Conservation (phyloP, 2,329 filamentous ascomycete genomes). For the Hypoxylon rubiginosum region DNA sequence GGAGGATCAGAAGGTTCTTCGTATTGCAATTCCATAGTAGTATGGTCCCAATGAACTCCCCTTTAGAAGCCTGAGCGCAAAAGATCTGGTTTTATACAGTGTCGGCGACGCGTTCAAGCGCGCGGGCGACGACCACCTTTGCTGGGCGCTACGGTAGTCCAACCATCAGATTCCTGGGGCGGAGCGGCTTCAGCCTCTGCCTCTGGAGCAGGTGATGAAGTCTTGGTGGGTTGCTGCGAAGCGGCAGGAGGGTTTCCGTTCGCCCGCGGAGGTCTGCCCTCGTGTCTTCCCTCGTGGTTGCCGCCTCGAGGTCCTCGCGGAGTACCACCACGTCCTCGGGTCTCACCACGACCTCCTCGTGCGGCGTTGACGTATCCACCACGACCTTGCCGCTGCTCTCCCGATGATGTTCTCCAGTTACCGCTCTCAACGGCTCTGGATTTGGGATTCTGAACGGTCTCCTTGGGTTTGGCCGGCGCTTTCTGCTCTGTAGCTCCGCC, state of each 20-base stretch:
- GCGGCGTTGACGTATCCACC: constrained; percentile 53
- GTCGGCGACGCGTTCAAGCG: constrained; percentile 32
- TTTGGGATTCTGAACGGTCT: constrained; percentile 62
- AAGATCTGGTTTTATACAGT: constrained; percentile 48
- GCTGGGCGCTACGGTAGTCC: constrained; percentile 70
- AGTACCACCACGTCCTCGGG: constrained; percentile 60
- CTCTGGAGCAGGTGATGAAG: constrained; percentile 45
- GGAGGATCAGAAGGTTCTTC: constrained; percentile 41
- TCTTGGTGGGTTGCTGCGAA: constrained; percentile 54
- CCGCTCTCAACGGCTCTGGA: constrained; percentile 69
- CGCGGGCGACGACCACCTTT: constrained; percentile 55
- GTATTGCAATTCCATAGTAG: constrained; percentile 44
- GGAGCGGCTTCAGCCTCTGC: constrained; percentile 55
- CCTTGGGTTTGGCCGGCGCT: constrained; percentile 58
- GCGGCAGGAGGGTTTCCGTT: constrained; percentile 60
- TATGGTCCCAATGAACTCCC: constrained; percentile 44
- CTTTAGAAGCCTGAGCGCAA: constrained; percentile 42
- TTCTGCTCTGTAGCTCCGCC: constrained; percentile 63
- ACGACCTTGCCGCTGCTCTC: constrained; percentile 58
- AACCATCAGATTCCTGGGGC: constrained; percentile 70
- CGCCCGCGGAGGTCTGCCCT: constrained; percentile 61
- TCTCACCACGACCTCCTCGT: constrained; percentile 49
- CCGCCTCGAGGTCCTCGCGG: constrained; percentile 61
- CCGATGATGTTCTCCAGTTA: constrained; percentile 70
- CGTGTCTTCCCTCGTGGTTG: constrained; percentile 61